Base-by-base conservation (phyloP, 208 protist species). In the Angomonas deanei region DNA sequence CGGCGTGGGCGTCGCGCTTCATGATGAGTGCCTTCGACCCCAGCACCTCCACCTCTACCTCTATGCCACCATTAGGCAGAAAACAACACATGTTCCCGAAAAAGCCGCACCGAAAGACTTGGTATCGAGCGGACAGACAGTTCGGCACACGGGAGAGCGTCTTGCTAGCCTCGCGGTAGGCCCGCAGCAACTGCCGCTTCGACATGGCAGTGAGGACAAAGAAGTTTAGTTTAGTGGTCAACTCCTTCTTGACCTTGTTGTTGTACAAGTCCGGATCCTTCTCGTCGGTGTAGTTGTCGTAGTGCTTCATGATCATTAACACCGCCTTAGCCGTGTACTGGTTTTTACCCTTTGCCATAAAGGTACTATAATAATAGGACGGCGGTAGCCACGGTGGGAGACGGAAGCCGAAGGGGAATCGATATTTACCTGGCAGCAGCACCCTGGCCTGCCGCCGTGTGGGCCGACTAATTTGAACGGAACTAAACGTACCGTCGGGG, bases 371-470 rank as follows among this genome's bases (percentile, higher is more conserved):
- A 70, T 83, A 86, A 26, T 83, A 73, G n/a, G 80, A 86, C 10
- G 80, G 80, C 33, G 80, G 80, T 55, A 83, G 66, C 77, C 80
- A 86, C 28, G 80, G 76, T 4, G 80, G 80, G 5, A 86, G 66
- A 39, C 72, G 77, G 48, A 86, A 83, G 34, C 36, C 6, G 46
- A 86, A 86, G 31, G 80, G 80, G 53, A 80, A 86, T n/a, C 64
- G 63, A 62, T 86, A 73, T 15, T 71, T 66, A 11, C 80, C 80
- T 1, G 76, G 76, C 55, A 72, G 67, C 30, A 86, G 72, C 26
- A 73, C 63, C 66, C 28, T 56, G 19, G 42, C 48, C 27, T 0
- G 33, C 47, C n/a, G 49, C 42, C 42, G 62, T n/a, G n/a, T n/a
- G n/a, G n/a, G n/a, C n/a, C n/a, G n/a, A n/a, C n/a, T n/a, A 32